These are phyloP conservation scores for Peronospora farinosa DNA, from an alignment of 352 stramenopile species.

Conservation along the genomic window DNA sequence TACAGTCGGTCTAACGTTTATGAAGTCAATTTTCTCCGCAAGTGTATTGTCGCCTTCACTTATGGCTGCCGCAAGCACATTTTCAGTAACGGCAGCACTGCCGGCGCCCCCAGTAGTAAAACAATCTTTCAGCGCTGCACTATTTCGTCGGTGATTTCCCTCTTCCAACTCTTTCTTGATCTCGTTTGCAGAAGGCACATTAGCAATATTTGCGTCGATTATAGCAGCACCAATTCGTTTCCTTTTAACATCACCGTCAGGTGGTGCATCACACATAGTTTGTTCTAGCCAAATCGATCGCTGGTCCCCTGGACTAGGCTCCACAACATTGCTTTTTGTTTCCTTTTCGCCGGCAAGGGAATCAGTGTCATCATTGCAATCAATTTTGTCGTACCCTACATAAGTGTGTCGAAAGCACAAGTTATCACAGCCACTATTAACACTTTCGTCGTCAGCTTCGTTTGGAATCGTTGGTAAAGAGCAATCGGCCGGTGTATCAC, in stretches of 20 bases:
- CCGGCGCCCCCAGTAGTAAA: neutral
- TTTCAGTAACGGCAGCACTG: neutral
- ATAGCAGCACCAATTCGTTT: neutral
- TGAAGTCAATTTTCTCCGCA: neutral
- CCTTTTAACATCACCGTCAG: neutral
- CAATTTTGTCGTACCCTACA: neutral
- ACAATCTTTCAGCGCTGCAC: neutral
- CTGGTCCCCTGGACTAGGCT: neutral
- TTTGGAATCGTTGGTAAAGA: neutral
- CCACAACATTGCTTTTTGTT: neutral
- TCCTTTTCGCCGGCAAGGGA: neutral
- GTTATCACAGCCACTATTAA: neutral
- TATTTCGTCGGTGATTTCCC: constrained; percentile 1
- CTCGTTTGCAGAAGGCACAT: neutral
- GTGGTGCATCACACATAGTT: neutral
- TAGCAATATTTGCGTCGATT: neutral
- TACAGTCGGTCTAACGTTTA: neutral
- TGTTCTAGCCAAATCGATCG: neutral
- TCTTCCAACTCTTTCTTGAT: neutral
- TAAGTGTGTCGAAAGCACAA: neutral
- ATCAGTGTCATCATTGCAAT: neutral
- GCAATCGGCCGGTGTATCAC: constrained; percentile 12
- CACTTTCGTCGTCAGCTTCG: neutral
- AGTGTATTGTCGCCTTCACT: no score
- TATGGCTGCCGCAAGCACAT: neutral